Conservation (phyloP, 129 eudicot genomes). For the Smallanthus sonchifolius region DNA sequence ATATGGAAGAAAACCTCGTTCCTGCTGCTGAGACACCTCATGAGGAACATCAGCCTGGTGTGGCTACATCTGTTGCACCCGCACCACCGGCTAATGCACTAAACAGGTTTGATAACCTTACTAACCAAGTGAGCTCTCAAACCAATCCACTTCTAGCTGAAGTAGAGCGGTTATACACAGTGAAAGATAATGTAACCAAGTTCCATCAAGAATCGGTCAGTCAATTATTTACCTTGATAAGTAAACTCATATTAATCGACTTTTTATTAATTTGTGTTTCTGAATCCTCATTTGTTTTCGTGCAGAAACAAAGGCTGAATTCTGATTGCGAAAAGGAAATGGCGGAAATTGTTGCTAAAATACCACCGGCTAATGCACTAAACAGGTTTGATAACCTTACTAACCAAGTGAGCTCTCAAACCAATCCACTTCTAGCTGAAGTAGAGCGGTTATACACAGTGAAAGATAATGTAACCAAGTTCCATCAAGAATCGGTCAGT, state of each 20-base stretch:
- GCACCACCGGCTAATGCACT: constrained; percentile 8
- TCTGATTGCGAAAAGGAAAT: constrained; percentile 73
- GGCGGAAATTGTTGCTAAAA: constrained; percentile 49
- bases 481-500: constrained; percentile 56
- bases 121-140: constrained; percentile 18
- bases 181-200: constrained; percentile 25
- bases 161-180: constrained; percentile 39
- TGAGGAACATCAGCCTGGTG: constrained; percentile 6
- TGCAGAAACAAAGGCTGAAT: constrained; percentile 56
- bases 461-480: constrained; percentile 24
- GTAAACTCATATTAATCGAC: background rate
- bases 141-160: constrained; percentile 65
- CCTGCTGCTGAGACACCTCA: background rate
- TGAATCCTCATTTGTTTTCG: background rate
- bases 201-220: constrained; percentile 52
- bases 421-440: constrained; percentile 67
- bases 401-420: constrained; percentile 19
- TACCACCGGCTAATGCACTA: constrained; percentile 18
- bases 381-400: constrained; percentile 9
- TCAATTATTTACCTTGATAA: constrained; percentile 11
- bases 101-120: constrained; percentile 10
- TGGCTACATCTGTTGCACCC: constrained; percentile 12
- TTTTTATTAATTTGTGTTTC: background rate
- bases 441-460: constrained; percentile 38
- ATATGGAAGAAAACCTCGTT: background rate